These are phyloP conservation scores for Ophiocordyceps polyrhachis-furcata DNA, from an alignment of 2,329 filamentous ascomycete genomes.

Conservation along the genomic window DNA sequence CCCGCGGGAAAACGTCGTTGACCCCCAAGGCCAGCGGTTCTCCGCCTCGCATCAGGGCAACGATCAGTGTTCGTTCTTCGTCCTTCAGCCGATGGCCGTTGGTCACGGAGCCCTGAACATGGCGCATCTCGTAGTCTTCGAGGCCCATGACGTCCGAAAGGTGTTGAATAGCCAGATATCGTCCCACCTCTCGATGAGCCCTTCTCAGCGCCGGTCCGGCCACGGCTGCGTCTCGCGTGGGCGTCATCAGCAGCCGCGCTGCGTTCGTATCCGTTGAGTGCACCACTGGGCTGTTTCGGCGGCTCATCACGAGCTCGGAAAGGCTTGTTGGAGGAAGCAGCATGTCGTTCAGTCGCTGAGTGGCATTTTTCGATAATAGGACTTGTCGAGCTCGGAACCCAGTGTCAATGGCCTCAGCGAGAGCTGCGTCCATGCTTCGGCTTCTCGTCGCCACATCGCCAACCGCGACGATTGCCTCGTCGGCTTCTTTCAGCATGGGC, in stretches of 20 bases:
- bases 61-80: constrained; percentile 31
- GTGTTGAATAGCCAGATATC: constrained; percentile 32
- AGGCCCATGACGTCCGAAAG: constrained; percentile 28
- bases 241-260: constrained; percentile 31
- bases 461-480: constrained; percentile 36
- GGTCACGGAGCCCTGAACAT: constrained; percentile 29
- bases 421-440: constrained; percentile 28
- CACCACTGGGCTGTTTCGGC: constrained; percentile 7
- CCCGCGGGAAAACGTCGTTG: constrained; percentile 29
- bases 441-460: constrained; percentile 27
- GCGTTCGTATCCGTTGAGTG: constrained; percentile 25
- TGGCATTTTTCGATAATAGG: constrained; percentile 20
- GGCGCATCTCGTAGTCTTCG: constrained; percentile 26
- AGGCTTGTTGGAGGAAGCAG: constrained; percentile 23
- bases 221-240: constrained; percentile 29
- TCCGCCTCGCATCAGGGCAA: constrained; percentile 44
- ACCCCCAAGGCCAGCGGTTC: constrained; percentile 43
- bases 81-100: constrained; percentile 25
- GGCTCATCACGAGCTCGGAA: constrained; percentile 4
- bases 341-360: constrained; percentile 21
- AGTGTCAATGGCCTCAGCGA: constrained; percentile 22
- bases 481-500: constrained; percentile 32
- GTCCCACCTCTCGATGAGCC: constrained; percentile 29
- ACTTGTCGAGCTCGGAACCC: constrained; percentile 25
- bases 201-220: constrained; percentile 25